These are phyloP conservation scores for Nothophytophthora sp. DNA, from an alignment of 352 stramenopile species.

Conservation along the genomic window DNA sequence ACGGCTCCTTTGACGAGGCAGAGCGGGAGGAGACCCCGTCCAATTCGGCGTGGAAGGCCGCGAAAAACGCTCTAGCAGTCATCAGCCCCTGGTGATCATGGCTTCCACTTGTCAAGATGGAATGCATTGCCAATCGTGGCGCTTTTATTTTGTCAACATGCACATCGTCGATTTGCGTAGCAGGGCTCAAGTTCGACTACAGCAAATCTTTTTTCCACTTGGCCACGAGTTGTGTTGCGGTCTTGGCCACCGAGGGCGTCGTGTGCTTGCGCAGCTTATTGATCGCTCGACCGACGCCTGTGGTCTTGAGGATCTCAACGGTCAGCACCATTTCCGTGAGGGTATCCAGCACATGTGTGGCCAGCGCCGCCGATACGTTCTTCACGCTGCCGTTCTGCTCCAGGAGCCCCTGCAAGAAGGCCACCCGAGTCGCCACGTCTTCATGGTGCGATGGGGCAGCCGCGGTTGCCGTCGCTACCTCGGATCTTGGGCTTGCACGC, in stretches of 20 bases:
- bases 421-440: constrained; percentile 64
- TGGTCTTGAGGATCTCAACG: constrained; percentile 85
- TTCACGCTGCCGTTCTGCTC: constrained; percentile 81
- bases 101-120: not conserved
- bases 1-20: constrained; percentile 61
- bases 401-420: constrained; percentile 72
- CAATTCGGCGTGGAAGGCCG: constrained; percentile 42
- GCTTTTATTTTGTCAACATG: not conserved
- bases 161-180: not conserved
- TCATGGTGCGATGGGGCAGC: constrained; percentile 26
- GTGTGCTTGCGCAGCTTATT: constrained; percentile 88
- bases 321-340: constrained; percentile 71
- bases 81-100: constrained; percentile 77
- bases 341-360: constrained; percentile 69
- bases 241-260: constrained; percentile 58
- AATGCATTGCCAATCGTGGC: constrained; percentile 2
- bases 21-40: constrained; percentile 15
- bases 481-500: constrained; percentile 6
- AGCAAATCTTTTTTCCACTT: constrained; percentile 89
- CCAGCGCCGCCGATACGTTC: constrained; percentile 61
- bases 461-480: constrained; percentile 24
- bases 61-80: constrained; percentile 55
- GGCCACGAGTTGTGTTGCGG: constrained; percentile 67
- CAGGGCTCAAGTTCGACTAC: constrained; percentile 21
- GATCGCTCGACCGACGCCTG: constrained; percentile 78